Evolutionary conservation across 2,329 filamentous ascomycete species (phyloP), one percentile per base, ranked within the genome.

Genomic region (Colletotrichum falcatum): DNA sequence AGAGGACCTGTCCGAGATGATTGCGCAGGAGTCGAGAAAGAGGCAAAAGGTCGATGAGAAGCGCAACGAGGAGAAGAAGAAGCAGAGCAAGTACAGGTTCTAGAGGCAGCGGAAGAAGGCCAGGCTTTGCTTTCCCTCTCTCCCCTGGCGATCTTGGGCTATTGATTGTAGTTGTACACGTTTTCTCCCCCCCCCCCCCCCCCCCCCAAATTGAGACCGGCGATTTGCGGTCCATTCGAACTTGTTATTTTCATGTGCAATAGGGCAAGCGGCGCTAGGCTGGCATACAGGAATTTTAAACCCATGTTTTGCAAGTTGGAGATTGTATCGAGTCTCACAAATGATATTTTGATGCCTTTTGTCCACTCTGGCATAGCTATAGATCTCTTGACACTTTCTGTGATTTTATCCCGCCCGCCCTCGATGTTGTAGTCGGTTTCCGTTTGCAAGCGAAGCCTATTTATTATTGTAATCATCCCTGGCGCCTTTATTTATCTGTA

Each of bases 1-100:
- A 79, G 95, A 98, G 75, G 95, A 98, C 78, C 82, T 99, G 66
- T 95, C 91, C 76, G 93, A 97, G 77, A 97, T 99, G 93, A 98
- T 99, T 83, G 94, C 94, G 16, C 91, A 94, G 77, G 96, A 98
- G 83, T 94, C 91, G 78, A 88, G 94, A 74, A 98, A 98, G 87
- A 89, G 94, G 79, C 88, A 95, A 79, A 97, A 95, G 87, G 89
- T 92, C 74, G 95, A 97, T 75, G 91, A 94, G 80, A 94, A 97
- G 81, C 90, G 90, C 79, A 87, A 87, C 76, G 87, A 89, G 73
- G 91, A 91, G 84, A 88, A 83, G 80, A 71, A 62, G 60, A 89
- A 86, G 79, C 86, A 87, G 75, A 78, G 80, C 73, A 87, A 87
- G 77, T 86, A 87, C 74, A 81, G 82, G 74, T 86, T 85, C 67